Percentiles rank a stretch among this genome's conserved stretches.
These are phyloP conservation scores for Solanum sejunctum DNA, from an alignment of 257 asterid genomes.

Conservation along the genomic window DNA sequence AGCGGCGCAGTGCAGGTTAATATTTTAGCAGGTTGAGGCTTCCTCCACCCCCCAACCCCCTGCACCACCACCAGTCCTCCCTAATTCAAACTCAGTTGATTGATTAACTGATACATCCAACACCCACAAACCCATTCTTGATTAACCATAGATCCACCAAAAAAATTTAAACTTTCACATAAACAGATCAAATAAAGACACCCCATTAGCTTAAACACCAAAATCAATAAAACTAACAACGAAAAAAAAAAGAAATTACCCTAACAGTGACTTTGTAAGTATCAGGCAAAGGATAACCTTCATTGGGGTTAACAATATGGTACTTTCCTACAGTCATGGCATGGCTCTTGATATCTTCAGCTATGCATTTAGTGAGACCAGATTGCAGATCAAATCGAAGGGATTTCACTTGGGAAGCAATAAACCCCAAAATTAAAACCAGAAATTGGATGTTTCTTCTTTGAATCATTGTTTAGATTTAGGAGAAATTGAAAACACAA, in stretches of 20 bases:
- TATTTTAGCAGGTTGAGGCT: background rate
- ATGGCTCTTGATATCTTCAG: constrained; percentile 82
- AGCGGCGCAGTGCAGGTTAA: background rate
- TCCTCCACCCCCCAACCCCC: background rate
- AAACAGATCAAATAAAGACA: background rate
- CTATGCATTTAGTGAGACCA: constrained; percentile 86
- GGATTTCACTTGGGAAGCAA: constrained; percentile 42
- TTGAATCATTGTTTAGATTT: background rate
- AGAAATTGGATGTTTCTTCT: background rate
- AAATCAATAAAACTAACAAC: background rate
- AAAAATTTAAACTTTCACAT: background rate
- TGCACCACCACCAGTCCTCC: background rate
- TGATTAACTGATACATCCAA: background rate
- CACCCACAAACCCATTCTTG: background rate
- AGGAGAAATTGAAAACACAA: background rate
- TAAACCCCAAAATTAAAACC: constrained; percentile 26
- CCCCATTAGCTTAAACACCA: background rate
- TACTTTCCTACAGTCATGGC: constrained; percentile 95
- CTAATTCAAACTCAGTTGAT: background rate
- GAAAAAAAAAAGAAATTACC: constrained; percentile 23
- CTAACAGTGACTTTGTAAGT: constrained; percentile 81
- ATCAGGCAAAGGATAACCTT: constrained; percentile 76
- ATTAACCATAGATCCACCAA: background rate
- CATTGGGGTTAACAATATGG: constrained; percentile 63
- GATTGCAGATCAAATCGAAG: constrained; percentile 79